Conservation (phyloP, 306 rosid genomes). For the Heteromeles arbutifolia region DNA sequence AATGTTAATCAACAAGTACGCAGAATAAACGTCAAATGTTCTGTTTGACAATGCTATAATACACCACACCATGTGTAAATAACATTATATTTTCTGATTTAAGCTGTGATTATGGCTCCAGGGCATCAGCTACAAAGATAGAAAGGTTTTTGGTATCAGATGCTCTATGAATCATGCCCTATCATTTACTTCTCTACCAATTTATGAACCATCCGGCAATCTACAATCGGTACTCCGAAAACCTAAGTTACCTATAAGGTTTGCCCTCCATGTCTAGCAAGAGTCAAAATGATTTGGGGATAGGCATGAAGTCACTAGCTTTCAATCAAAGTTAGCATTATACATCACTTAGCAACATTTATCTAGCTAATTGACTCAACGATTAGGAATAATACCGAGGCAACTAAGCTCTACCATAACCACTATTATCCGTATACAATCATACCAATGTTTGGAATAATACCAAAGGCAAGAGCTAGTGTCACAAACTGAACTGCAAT, state of each 20-base stretch:
- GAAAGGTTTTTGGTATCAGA: background rate
- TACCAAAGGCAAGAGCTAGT: background rate
- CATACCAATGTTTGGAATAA: background rate
- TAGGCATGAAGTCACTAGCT: background rate
- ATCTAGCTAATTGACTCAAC: background rate
- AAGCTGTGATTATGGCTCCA: background rate
- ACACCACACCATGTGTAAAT: background rate
- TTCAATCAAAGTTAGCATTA: background rate
- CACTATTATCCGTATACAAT: background rate
- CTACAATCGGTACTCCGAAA: background rate
- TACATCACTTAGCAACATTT: background rate
- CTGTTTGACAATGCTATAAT: conserved; percentile 1
- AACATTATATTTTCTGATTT: background rate
- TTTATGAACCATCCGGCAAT: background rate
- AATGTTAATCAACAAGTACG: background rate
- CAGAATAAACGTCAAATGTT: conserved; percentile 3
- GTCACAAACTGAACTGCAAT: background rate
- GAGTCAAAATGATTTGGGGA: background rate
- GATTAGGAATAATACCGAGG: too few species aligned
- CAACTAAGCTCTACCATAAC: background rate
- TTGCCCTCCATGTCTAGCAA: background rate
- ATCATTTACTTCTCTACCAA: background rate
- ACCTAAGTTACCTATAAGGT: background rate
- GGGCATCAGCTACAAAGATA: background rate
- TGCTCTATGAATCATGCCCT: background rate